These are phyloP conservation scores for Penicillium sp. DNA, from an alignment of 2,329 filamentous ascomycete genomes.

Conservation along the genomic window DNA sequence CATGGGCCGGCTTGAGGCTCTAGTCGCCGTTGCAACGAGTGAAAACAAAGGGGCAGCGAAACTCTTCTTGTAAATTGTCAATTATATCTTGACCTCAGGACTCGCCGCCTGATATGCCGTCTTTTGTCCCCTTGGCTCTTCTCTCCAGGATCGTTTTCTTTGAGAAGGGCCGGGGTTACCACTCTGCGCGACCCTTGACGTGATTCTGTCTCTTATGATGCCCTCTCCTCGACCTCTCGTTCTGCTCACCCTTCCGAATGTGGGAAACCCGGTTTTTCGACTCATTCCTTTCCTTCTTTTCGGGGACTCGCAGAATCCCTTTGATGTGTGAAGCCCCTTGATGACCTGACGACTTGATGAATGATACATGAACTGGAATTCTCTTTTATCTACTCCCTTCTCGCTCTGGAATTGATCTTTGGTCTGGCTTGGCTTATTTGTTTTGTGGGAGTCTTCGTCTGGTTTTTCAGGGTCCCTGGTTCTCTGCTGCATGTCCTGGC, in stretches of 20 bases:
- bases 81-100: not conserved
- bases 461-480: slow-evolving; percentile 22
- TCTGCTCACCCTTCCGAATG: not conserved
- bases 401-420: not conserved
- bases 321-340: slow-evolving; percentile 20
- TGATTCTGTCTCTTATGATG: slow-evolving; percentile 6
- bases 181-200: not conserved
- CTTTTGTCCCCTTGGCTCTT: no score
- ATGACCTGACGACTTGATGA: slow-evolving; percentile 41
- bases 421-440: slow-evolving; percentile 11
- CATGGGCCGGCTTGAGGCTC: slow-evolving; percentile 50
- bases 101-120: no score
- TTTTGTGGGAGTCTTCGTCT: slow-evolving; percentile 29
- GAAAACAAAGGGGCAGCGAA: slow-evolving; percentile 41
- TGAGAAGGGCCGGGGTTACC: no score
- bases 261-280: not conserved
- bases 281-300: slow-evolving; percentile 13
- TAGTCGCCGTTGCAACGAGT: slow-evolving; percentile 51
- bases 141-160: no score
- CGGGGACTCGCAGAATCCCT: not conserved
- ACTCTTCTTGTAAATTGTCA: slow-evolving; percentile 30
- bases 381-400: slow-evolving; percentile 4
- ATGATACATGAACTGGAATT: slow-evolving; percentile 31
- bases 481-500: slow-evolving; percentile 31
- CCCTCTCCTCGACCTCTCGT: not conserved